phyloP scores from a whole-genome alignment of 768 basidiomycete species.

The Suillus weaverae region DNA sequence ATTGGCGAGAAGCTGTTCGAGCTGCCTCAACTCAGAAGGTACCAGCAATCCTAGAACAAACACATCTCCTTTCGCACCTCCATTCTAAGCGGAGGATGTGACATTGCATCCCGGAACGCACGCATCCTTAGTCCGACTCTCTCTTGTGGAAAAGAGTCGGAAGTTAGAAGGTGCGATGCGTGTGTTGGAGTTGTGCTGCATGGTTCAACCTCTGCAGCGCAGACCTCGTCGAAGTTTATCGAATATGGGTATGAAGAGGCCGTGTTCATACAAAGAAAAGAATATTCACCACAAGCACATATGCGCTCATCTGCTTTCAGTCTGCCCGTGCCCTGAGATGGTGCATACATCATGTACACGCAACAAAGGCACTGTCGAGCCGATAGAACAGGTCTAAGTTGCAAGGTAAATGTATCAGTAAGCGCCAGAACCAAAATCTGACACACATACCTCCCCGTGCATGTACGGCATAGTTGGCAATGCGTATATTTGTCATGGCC shows the following conservation, averaged over 20 bases:
- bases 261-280: too few species aligned
- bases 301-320: conserved; percentile 63
- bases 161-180: conserved; percentile 53
- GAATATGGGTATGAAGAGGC: too few species aligned
- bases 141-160: conserved; percentile 71
- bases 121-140: conserved; percentile 62
- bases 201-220: conserved; percentile 81
- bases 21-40: not conserved
- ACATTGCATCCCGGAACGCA: conserved; percentile 73
- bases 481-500: conserved; percentile 56
- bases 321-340: conserved; percentile 63
- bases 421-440: conserved; percentile 7
- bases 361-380: too few species aligned
- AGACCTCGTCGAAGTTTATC: conserved; percentile 28
- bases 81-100: conserved; percentile 74
- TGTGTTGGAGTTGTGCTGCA: conserved; percentile 57
- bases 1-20: conserved; percentile 24
- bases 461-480: conserved; percentile 55
- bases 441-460: conserved; percentile 52
- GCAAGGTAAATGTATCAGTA: not conserved
- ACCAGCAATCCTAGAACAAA: conserved; percentile 5
- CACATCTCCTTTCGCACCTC: conserved; percentile 79
- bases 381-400: not conserved
- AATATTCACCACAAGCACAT: conserved; percentile 22
- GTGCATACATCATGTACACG: conserved; percentile 38